A percentile compares a stretch with the other conserved stretches of the same genome.
phyloP scores from a whole-genome alignment of 2,329 filamentous ascomycete species.

The Aulographum hederae region DNA sequence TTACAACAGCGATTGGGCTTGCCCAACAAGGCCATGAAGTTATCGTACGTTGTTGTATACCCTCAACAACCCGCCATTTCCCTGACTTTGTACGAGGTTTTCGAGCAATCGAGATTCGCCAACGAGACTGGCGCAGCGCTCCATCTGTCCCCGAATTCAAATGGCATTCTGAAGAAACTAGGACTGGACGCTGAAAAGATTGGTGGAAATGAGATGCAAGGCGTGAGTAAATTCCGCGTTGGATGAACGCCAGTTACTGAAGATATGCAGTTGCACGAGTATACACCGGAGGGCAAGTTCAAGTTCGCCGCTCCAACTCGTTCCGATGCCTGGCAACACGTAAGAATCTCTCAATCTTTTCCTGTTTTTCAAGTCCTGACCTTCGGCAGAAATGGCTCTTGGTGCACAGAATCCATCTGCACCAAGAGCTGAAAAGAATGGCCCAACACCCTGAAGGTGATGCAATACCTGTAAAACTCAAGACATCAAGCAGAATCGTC shows the following conservation, averaged over 20 bases:
- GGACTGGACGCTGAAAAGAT: constrained; percentile 22
- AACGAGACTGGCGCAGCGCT: constrained; percentile 41
- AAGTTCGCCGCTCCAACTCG: neutral
- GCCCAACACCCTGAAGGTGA: constrained; percentile 22
- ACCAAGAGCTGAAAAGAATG: constrained; percentile 29
- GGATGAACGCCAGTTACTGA: too few species aligned
- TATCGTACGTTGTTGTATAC: constrained; percentile 6
- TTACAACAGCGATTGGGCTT: constrained; percentile 33
- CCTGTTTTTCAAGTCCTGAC: neutral
- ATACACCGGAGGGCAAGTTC: too few species aligned
- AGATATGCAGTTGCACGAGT: neutral
- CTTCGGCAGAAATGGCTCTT: constrained; percentile 28
- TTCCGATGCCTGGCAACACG: neutral
- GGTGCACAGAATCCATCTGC: constrained; percentile 34
- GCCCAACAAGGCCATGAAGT: constrained; percentile 34
- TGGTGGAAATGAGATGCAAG: constrained; percentile 17
- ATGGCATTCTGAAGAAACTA: constrained; percentile 33
- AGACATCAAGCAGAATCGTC: constrained; percentile 24
- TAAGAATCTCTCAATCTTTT: neutral
- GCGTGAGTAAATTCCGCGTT: neutral
- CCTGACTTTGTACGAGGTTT: constrained; percentile 20
- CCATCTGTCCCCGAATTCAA: constrained; percentile 43
- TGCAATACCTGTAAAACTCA: constrained; percentile 18
- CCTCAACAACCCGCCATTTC: neutral
- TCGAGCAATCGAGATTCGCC: constrained; percentile 37